These are phyloP conservation scores for Pyrenophora teres DNA, from an alignment of 2,329 filamentous ascomycete species.

Conservation along the genomic window DNA sequence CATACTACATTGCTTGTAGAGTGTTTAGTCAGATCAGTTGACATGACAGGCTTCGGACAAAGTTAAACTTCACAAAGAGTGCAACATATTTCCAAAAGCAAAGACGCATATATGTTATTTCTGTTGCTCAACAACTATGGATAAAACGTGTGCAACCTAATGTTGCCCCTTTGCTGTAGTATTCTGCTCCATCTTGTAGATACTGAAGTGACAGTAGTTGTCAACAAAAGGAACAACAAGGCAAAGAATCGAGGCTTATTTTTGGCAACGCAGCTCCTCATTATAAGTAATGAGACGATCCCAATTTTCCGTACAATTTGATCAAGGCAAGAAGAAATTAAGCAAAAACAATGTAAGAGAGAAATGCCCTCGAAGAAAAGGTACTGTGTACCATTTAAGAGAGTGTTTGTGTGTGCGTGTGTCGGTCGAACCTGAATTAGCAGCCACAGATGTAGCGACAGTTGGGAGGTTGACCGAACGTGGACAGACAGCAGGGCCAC, in stretches of 20 bases:
- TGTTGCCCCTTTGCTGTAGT: too few relatives aligned
- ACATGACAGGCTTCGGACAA: too few relatives aligned
- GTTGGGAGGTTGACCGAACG: background rate
- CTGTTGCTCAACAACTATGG: background rate
- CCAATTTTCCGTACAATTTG: conserved; percentile 1
- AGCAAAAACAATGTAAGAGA: background rate
- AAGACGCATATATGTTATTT: background rate
- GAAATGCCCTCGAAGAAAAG: background rate
- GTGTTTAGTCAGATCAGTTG: too few relatives aligned
- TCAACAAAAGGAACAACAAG: too few relatives aligned
- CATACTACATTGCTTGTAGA: too few relatives aligned
- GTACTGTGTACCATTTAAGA: background rate
- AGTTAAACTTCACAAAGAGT: too few relatives aligned
- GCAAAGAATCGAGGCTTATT: too few relatives aligned
- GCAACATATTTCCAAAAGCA: too few relatives aligned
- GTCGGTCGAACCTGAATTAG: background rate
- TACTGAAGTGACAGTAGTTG: too few relatives aligned
- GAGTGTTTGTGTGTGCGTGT: background rate
- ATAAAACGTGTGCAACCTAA: background rate
- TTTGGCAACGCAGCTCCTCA: too few relatives aligned
- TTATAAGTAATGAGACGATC: too few relatives aligned
- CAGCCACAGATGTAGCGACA: conserved; percentile 8
- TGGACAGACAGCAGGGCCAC: conserved; percentile 2
- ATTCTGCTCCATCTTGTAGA: too few relatives aligned
- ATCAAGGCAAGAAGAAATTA: conserved; percentile 2